Base-by-base conservation (phyloP, 2,329 filamentous ascomycete genomes). In the Neoarthrinium moseri region DNA sequence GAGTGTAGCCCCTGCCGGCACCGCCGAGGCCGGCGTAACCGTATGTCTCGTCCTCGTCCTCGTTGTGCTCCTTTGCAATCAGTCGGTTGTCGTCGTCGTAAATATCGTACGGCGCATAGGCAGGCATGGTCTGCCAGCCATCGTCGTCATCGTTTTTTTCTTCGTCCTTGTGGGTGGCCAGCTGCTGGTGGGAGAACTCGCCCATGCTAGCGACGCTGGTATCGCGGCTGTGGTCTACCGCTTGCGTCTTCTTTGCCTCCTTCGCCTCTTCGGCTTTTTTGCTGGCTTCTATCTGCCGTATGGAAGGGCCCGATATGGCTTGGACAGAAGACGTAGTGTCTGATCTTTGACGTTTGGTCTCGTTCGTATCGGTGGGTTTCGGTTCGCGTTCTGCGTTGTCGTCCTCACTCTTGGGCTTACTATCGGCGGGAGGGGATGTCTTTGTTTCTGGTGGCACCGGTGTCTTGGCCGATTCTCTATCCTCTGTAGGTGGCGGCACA, bases 51-150 rank as follows among this genome's bases (percentile, higher is more conserved):
- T 75, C 85, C 38, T 90, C 84, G 12, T 84, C 81, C 23, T 86
- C 82, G 30, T 78, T 74, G 48, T 86, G 86, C 56, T 95, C 92
- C 52, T 81, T 85, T 11, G 94, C 94, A 53, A 99, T 77, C 22
- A 99, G 76, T 54, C 81, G 88, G 56, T 95, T 88, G 64, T 95
- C 86, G 59, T 99, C 94, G 62, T 99, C 90, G 66, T 97, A 99
- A 55, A 96, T 87, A 67, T 97, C 92, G 63, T 94, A 95, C 29
- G 87, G 86, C 6, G 91, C 94, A 60, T 91, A 90, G 1, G 94
- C 84, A 2, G 92, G 94, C 94, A 99, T 99, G 3, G 83, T 80
- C 70, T 96, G 90, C 94, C 94, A 99, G 42, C 77, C 82, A 2
- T 72, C 84, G n/a, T 87, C 87, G 5, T 82, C 82, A 10, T 80